Base-by-base conservation (phyloP, 2,329 filamentous ascomycete genomes). In the Beauveria medogensis region DNA sequence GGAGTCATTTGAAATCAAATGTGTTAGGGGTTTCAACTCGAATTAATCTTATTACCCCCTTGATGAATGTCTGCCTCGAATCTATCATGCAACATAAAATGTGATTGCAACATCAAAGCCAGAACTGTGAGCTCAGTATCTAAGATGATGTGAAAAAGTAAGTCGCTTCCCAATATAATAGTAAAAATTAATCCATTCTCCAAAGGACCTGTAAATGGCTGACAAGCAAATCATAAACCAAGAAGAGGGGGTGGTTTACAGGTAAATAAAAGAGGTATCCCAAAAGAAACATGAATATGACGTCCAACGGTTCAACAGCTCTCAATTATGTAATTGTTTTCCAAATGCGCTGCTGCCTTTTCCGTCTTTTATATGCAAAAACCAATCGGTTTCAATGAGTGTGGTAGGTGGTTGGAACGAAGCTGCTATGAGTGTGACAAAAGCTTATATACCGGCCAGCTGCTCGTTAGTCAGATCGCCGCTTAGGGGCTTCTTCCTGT, bases 401-500 rank as follows among this genome's bases (percentile, higher is more conserved):
- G 41, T 47, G 28, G 30, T 51, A 22, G 24, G 24, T n/a, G 46
- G 24, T 5, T 37, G 48, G 8, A 26, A 40, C 28, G 34, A 12
- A 9, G 41, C 24, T 9, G 7, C 20, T 16, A 34, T 5, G 52
- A 44, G 18, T 40, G 8, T 22, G 10, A 20, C 20, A 26, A 28
- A 40, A 18, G 22, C 40, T 34, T 65, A 74, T 67, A 82, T 80
- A 64, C 82, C 72, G 24, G 78, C 73, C 44, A 78, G 76, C 55
- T 84, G 72, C 46, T 81, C 80, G 60, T 73, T 75, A 43, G 78
- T 76, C 52, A 84, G 72, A 40, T 81, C 80, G 58, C 73, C 75
- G 40, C 76, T 75, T 22, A 78, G 69, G 48, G 71, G 75, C 73
- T 86, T 87, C 75, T 86, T 88, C 48, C 76, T 77, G 70, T 78